Evolutionary conservation across 805 yeast genomes (phyloP), one percentile per base, ranked within the genome.

Genomic region (Pichia exigua): DNA sequence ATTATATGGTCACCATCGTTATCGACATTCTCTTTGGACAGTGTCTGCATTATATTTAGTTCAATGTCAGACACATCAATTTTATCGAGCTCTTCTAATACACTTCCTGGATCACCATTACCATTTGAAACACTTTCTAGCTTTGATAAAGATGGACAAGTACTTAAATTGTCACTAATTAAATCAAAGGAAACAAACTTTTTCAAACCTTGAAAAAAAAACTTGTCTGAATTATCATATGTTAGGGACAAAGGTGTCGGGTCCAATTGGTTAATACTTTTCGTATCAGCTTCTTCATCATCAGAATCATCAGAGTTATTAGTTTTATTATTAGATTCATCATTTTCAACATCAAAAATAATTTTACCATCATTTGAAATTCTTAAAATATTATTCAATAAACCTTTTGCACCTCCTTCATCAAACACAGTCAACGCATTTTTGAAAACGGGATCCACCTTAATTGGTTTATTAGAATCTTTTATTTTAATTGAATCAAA

Each of bases 391-490:
- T 79, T 79, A 52, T 75, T 65, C 24, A 79, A 64, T 46, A 79
- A 64, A 54, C 80, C 73, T 56, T 76, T 77, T 20, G 83, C 79
- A 1, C 83, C 83, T n/a, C 83, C 83, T 65, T 79, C 83, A 61
- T 79, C 83, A 55, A 79, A 79, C 47, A 77, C 81, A 0, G 83
- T 73, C 49, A 79, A 64, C 0, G 82, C 81, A 54, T 76, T 66
- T 56, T 77, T 78, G 60, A 79, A 79, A n/a, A 79, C 70, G 1
- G 83, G 83, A 58, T 79, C 82, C 18, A 76, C 73, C 5, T 74
- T 69, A 2, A 77, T 59, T 56, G 78, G 81, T 55, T 68, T 76
- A 44, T 77, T 82, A 22, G 74, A 62, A 51, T 76, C 51, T 60
- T 51, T 51, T 6, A 47, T 44, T 21, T 28, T 47, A 26, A 47